Percentiles rank a stretch among this genome's conserved stretches.
Conservation (phyloP, 805 yeast genomes). For the Zygoascus flipseniorum region DNA sequence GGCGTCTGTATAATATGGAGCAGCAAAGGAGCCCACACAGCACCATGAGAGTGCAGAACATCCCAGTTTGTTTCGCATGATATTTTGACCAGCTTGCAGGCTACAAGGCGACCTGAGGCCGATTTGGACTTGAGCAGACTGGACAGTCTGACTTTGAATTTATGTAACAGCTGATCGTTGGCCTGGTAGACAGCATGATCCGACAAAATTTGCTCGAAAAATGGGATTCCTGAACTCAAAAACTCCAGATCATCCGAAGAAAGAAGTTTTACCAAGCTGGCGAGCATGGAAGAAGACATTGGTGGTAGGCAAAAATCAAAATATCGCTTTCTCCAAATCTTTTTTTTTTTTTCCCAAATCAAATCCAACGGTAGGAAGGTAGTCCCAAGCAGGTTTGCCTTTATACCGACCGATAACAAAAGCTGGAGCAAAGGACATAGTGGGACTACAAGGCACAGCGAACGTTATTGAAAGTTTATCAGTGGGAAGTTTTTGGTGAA, state of each 20-base stretch:
- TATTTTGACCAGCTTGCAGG: slow-evolving; percentile 25
- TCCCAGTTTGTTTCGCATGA: slow-evolving; percentile 21
- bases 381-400: too few relatives aligned
- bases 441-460: too few relatives aligned
- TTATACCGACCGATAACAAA: too few relatives aligned
- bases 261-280: background rate
- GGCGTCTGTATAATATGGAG: slow-evolving; percentile 32
- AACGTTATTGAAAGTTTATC: too few relatives aligned
- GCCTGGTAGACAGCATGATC: background rate
- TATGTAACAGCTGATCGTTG: slow-evolving; percentile 17
- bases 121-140: slow-evolving; percentile 31
- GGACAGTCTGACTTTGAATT: slow-evolving; percentile 25
- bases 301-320: background rate
- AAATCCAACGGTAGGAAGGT: too few relatives aligned
- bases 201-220: background rate
- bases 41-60: slow-evolving; percentile 31
- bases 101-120: slow-evolving; percentile 30
- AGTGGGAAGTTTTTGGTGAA: too few relatives aligned
- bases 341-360: background rate
- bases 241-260: background rate
- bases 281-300: background rate
- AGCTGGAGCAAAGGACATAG: too few relatives aligned
- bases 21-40: slow-evolving; percentile 30
- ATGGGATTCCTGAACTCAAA: background rate
- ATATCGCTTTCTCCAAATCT: background rate